These are phyloP conservation scores for Blakeslea trispora DNA, from an alignment of 371 early-diverging fungal genomes.

Conservation along the genomic window DNA sequence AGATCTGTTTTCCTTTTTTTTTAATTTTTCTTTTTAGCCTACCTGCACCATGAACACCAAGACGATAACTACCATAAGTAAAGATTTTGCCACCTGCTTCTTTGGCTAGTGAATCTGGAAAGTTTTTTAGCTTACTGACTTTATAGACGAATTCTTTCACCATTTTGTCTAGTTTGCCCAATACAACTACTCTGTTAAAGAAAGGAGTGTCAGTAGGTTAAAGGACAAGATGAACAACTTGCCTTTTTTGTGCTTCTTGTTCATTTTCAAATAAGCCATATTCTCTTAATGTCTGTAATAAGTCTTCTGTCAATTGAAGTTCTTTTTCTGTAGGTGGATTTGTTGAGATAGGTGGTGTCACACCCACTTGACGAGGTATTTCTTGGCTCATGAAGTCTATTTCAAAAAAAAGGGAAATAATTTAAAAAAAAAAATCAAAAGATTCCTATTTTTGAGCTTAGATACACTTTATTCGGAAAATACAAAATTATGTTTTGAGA, in stretches of 20 bases:
- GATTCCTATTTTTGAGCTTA: too few species aligned
- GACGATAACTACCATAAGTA: constrained; percentile 98
- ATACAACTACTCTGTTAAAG: constrained; percentile 82
- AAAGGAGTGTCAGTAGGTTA: too few species aligned
- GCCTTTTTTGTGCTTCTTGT: constrained; percentile 59
- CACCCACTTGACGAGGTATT: constrained; percentile 48
- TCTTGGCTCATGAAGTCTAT: constrained; percentile 25
- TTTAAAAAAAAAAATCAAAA: too few species aligned
- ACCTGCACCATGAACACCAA: constrained; percentile 98
- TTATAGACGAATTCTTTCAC: constrained; percentile 91
- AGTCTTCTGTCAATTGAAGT: constrained; percentile 57
- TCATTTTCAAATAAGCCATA: constrained; percentile 79
- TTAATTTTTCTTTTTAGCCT: not conserved
- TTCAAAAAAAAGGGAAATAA: too few species aligned
- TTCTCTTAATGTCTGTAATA: constrained; percentile 65
- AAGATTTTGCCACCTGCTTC: constrained; percentile 98
- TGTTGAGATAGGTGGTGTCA: constrained; percentile 66
- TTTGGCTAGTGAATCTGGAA: constrained; percentile 80
- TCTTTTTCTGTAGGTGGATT: constrained; percentile 61
- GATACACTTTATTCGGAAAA: too few species aligned
- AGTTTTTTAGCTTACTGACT: constrained; percentile 64
- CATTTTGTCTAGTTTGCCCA: constrained; percentile 82
- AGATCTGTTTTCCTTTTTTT: not conserved
- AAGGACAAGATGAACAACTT: not conserved
- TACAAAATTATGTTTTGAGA: too few species aligned